These are phyloP conservation scores for Gynostemma pentaphyllum DNA, from an alignment of 306 rosid genomes.

Conservation along the genomic window DNA sequence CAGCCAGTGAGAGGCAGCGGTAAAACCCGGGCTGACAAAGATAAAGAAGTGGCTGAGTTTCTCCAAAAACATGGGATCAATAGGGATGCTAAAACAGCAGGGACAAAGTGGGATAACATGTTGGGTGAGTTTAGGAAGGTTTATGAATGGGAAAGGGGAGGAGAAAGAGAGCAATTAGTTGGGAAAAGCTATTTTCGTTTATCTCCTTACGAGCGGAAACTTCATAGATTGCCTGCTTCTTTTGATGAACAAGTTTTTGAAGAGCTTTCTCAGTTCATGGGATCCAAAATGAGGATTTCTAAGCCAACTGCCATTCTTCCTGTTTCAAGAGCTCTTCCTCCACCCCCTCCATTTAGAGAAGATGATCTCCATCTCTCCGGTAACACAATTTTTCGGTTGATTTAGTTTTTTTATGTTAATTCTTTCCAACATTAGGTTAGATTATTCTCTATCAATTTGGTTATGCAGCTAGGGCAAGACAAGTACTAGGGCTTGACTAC, in stretches of 20 bases:
- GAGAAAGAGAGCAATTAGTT: conserved; percentile 53
- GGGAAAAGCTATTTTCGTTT: conserved; percentile 94
- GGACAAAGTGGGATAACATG: conserved; percentile 99
- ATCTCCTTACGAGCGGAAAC: conserved; percentile 90
- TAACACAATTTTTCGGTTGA: neutral
- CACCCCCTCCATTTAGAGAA: conserved; percentile 51
- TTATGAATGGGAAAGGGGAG: conserved; percentile 92
- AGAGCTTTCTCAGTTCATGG: conserved; percentile 89
- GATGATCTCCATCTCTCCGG: conserved; percentile 57
- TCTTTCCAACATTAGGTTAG: too few species aligned
- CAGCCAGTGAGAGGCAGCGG: conserved; percentile 27
- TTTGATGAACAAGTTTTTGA: conserved; percentile 95
- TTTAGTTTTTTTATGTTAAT: neutral
- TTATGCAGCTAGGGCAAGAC: neutral
- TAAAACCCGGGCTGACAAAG: conserved; percentile 87
- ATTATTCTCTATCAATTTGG: neutral
- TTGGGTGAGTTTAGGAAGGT: conserved; percentile 93
- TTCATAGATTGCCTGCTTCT: conserved; percentile 86
- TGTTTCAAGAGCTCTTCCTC: conserved; percentile 31
- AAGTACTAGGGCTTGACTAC: conserved; percentile 49
- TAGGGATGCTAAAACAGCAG: conserved; percentile 79
- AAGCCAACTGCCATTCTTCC: conserved; percentile 29
- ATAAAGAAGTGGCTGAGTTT: conserved; percentile 77
- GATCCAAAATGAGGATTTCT: conserved; percentile 59
- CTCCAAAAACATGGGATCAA: conserved; percentile 60